A percentile compares a stretch with the other conserved stretches of the same genome.
Conservation (phyloP, 208 protist genomes). For the Trichomonas vaginalis region DNA sequence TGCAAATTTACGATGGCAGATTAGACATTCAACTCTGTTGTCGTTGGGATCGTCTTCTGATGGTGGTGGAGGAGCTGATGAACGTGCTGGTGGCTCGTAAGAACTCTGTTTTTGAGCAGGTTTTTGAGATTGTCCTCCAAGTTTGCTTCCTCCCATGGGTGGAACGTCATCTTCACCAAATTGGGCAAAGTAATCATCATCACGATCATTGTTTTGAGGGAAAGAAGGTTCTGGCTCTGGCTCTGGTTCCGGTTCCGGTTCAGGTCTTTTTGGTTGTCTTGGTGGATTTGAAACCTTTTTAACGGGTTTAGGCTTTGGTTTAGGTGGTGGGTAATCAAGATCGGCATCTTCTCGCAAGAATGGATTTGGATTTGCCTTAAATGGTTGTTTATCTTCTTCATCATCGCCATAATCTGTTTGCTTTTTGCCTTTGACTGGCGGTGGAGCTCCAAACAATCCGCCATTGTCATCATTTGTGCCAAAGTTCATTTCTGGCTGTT, state of each 20-base stretch:
- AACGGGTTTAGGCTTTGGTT: not conserved
- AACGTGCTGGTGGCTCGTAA: too few species aligned
- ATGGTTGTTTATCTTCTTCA: too few species aligned
- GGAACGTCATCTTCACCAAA: too few species aligned
- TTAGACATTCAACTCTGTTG: not conserved
- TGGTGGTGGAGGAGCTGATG: not conserved
- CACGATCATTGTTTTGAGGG: too few species aligned
- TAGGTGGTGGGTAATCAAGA: not conserved
- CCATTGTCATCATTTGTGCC: too few species aligned
- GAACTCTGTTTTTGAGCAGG: not conserved
- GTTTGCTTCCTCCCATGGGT: too few species aligned
- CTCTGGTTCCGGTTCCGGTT: not conserved
- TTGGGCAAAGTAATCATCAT: too few species aligned
- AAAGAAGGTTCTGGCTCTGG: not conserved
- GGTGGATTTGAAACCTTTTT: not conserved
- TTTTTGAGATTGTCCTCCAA: not conserved
- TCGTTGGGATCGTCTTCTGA: not conserved
- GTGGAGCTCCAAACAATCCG: too few species aligned
- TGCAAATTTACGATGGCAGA: not conserved
- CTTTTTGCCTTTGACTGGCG: too few species aligned
- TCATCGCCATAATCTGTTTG: too few species aligned
- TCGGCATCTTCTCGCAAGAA: not conserved
- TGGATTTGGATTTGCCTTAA: not conserved
- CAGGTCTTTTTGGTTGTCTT: not conserved
- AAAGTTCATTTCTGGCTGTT: too few species aligned